A percentile compares a stretch with the other conserved stretches of the same genome.
Conservation (phyloP, 1,284 basidiomycete species). For the Moesziomyces parantarcticus region DNA sequence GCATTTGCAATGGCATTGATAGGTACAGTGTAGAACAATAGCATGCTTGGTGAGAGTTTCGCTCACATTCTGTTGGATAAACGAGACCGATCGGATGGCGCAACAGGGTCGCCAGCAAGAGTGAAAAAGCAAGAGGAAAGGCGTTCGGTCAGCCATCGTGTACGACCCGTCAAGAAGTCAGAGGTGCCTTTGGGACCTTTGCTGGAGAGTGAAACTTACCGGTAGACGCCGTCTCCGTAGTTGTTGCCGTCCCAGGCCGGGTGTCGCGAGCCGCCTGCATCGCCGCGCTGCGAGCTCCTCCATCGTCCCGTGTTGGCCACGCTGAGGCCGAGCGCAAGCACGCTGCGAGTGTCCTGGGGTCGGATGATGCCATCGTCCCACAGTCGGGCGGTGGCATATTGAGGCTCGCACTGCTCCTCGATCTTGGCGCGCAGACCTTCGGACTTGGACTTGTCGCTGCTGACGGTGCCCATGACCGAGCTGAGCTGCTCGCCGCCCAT, state of each 20-base stretch:
- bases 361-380: constrained; percentile 96
- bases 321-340: constrained; percentile 84
- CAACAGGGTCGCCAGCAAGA: neutral
- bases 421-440: constrained; percentile 79
- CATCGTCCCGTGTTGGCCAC: constrained; percentile 71
- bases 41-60: neutral
- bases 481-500: constrained; percentile 94
- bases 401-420: constrained; percentile 83
- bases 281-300: constrained; percentile 47
- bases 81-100: neutral
- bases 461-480: constrained; percentile 89
- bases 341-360: constrained; percentile 88
- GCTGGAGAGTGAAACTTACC: constrained; percentile 5
- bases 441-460: constrained; percentile 66
- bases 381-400: constrained; percentile 86
- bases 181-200: too few relatives aligned
- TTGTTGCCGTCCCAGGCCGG: constrained; percentile 62
- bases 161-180: too few relatives aligned
- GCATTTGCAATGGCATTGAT: neutral
- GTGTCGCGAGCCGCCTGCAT: constrained; percentile 43
- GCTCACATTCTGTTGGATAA: neutral
- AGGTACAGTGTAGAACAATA: neutral
- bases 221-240: constrained; percentile 52
- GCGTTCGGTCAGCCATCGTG: neutral
- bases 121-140: neutral